These are phyloP conservation scores for Trametes sp. DNA, from an alignment of 1,284 basidiomycete genomes.

Conservation along the genomic window DNA sequence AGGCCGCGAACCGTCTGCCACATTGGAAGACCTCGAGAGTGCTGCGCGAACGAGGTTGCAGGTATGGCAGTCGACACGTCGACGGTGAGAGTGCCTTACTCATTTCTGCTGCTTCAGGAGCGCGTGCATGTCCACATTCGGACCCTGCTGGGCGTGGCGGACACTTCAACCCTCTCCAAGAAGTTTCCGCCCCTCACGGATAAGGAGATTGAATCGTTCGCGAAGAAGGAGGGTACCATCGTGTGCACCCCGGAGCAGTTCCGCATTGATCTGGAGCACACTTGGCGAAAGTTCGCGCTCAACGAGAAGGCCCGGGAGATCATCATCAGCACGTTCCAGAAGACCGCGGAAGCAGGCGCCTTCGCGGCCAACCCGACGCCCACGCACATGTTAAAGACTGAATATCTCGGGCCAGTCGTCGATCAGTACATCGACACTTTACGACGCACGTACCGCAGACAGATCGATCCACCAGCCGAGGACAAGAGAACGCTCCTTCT, in stretches of 20 bases:
- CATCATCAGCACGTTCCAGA: neutral
- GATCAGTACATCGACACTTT: no score
- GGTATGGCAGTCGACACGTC: no score
- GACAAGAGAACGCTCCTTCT: no score
- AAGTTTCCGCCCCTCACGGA: neutral
- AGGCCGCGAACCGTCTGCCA: no score
- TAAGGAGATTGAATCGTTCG: neutral
- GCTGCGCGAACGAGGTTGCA: no score
- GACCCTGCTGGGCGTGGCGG: no score
- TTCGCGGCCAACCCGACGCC: neutral
- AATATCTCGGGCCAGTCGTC: neutral
- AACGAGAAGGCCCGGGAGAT: neutral
- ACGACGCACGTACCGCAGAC: no score
- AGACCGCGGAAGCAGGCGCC: neutral
- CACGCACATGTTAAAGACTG: neutral
- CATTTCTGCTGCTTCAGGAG: no score
- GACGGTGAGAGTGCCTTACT: no score
- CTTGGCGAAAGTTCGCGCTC: neutral
- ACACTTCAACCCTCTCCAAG: neutral
- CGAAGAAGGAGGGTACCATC: neutral
- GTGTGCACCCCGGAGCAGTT: neutral
- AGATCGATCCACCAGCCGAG: no score
- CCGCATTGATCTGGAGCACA: neutral
- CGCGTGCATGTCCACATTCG: no score
- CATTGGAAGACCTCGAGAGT: no score